Base-by-base conservation (phyloP, 805 yeast genomes). In the Monosporozyma solicola region DNA sequence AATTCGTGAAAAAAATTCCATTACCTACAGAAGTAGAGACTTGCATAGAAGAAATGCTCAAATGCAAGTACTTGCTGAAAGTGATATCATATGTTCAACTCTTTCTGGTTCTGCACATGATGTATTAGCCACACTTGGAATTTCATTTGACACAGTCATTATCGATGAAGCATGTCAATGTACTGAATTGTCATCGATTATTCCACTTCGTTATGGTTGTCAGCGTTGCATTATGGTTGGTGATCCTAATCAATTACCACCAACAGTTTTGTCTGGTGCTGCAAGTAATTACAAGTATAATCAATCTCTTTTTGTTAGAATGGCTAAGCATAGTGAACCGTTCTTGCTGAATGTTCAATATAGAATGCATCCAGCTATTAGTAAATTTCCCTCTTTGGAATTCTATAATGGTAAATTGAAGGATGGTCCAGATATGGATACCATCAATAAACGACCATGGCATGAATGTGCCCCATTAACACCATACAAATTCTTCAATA, bases 91-190 rank as follows among this genome's bases (percentile, higher is more conserved):
- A 16, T 94, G 98, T 63, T 78, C 97, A 0, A 92, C 99, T 0
- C 73, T 92, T 35, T 91, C 97, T 0, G 98, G 97, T 31, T 82
- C 97, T 3, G 97, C 98, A 0, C 96, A 90, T 71, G 94, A 87
- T 57, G 80, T 89, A 55, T 75, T 92, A 43, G 82, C 89, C 0
- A 77, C 82, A 45, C 71, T 92, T 64, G 82, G 89, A 9, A 77
- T 89, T 62, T 79, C 80, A 45, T 92, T 94, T 65, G 95, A 87
- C 49, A 88, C 95, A 3, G 97, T 94, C 1, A 84, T 92, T 50
- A 84, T 92, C 55, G 99, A 92, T 72, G 99, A 92, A 68, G 99
- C 99, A 2, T 95, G 97, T 59, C 99, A 92, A 69, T 86, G 96
- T 80, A 91, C 94, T 41, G 99, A 92, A 65, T 66, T 92, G 37